Base-by-base conservation (phyloP, 1,284 basidiomycete species). In the Cerioporus squamosus region DNA sequence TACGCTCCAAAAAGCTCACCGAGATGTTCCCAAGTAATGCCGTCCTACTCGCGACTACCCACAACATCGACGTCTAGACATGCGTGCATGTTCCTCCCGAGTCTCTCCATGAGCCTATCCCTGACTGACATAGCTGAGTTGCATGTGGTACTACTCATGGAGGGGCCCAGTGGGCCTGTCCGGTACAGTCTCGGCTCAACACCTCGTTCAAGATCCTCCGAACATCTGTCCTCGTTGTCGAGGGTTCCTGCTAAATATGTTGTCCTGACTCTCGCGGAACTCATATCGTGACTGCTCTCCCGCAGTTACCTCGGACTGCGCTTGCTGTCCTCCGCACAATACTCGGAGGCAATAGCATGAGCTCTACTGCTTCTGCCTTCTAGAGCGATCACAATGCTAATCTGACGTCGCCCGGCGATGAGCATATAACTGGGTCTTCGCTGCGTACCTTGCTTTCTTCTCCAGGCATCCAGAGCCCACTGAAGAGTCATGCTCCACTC, bases 271-370 rank as follows among this genome's bases (percentile, higher is more conserved):
- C 59, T 52, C 57, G 59, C 54, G 51, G 46, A 17, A 14, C 15
- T 20, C 31, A 29, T 3, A 6, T 47, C 52, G 51, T 59, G 51
- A 53, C 62, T 33, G 38, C 43, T 49, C 39, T 39, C 23, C 36
- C 62, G 62, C 62, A 22, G 40, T 57, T 61, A 48, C 62, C 45
- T 64, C 62, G 62, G 62, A 36, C 36, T 33, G 29, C 51, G 46
- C 48, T 14, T 38, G 46, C 42, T 38, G 48, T 33, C 44, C 24
- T 29, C 48, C 62, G 62, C 62, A 20, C 44, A 33, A 55, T 59
- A 52, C 46, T 61, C 62, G 62, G 62, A 40, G 59, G 51, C 55
- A 64, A 50, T 64, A 61, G 36, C 22, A 23, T 44, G 2, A 14
- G 18, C 44, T 23, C 24, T 42, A 38, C 33, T 44, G 40, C 39